Conservation (phyloP, 345 rosid genomes). For the Angophora floribunda region DNA sequence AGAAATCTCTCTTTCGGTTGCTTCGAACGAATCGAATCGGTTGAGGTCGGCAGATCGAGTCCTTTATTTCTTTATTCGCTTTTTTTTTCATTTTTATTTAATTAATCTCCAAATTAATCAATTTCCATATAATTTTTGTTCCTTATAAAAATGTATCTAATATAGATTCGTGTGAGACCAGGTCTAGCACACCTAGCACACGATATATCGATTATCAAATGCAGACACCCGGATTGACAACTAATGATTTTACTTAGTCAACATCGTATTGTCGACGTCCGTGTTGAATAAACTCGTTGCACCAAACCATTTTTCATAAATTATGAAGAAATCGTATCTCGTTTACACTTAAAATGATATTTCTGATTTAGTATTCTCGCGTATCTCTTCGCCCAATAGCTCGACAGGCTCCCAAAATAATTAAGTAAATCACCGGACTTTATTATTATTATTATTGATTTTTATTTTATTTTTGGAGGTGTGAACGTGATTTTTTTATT, state of each 20-base stretch:
- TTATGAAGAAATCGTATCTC: rapidly evolving
- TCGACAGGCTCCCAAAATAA: neutral
- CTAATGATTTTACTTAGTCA: neutral
- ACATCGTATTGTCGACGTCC: neutral
- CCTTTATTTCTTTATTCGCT: neutral
- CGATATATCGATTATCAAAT: neutral
- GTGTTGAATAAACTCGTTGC: neutral
- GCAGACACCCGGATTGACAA: neutral
- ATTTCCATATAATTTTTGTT: neutral
- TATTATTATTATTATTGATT: neutral
- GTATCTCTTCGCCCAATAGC: neutral
- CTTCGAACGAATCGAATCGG: neutral
- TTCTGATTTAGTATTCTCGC: rapidly evolving
- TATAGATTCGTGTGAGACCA: neutral
- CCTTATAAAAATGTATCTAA: neutral
- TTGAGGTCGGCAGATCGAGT: neutral
- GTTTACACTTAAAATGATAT: rapidly evolving
- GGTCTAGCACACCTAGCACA: neutral
- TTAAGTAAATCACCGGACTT: neutral
- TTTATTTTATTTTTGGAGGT: neutral
- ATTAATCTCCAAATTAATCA: neutral
- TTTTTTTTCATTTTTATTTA: neutral
- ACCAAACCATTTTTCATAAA: neutral
- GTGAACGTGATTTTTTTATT: neutral
- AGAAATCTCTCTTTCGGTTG: neutral